Percentiles rank a stretch among this genome's conserved stretches.
Conservation (phyloP, 495 filamentous ascomycete species). For the Xylaria intraflava region DNA sequence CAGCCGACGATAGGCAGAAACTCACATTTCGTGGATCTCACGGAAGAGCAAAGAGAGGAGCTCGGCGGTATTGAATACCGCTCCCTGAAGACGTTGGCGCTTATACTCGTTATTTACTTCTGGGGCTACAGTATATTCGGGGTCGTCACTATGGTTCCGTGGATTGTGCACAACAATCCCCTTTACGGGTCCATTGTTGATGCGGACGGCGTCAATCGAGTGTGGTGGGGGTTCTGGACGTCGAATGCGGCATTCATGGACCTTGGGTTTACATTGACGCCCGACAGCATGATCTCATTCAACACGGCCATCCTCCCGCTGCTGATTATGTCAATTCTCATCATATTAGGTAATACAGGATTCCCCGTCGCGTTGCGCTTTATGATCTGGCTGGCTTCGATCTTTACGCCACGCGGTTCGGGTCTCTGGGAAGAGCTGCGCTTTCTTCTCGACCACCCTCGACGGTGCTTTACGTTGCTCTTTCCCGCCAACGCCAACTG, state of each 20-base stretch:
- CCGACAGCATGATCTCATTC: slow-evolving; percentile 89
- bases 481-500: slow-evolving; percentile 88
- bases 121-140: slow-evolving; percentile 69
- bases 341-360: slow-evolving; percentile 88
- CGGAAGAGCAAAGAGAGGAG: slow-evolving; percentile 85
- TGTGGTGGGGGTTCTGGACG: slow-evolving; percentile 92
- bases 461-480: slow-evolving; percentile 88
- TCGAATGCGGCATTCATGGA: slow-evolving; percentile 83
- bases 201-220: slow-evolving; percentile 52
- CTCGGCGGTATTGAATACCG: slow-evolving; percentile 93
- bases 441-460: slow-evolving; percentile 89
- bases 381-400: slow-evolving; percentile 71
- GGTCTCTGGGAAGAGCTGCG: slow-evolving; percentile 78
- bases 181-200: slow-evolving; percentile 59
- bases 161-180: slow-evolving; percentile 57
- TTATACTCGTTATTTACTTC: slow-evolving; percentile 73
- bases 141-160: slow-evolving; percentile 62
- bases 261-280: slow-evolving; percentile 77
- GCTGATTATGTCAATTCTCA: slow-evolving; percentile 68
- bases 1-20: slow-evolving; percentile 87
- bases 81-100: slow-evolving; percentile 74
- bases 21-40: slow-evolving; percentile 81
- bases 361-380: slow-evolving; percentile 91
- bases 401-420: slow-evolving; percentile 50
- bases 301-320: slow-evolving; percentile 67